Evolutionary conservation across 1,284 basidiomycete genomes (phyloP), one percentile per base, ranked within the genome.

Genomic region (Marasmius tenuissimus): DNA sequence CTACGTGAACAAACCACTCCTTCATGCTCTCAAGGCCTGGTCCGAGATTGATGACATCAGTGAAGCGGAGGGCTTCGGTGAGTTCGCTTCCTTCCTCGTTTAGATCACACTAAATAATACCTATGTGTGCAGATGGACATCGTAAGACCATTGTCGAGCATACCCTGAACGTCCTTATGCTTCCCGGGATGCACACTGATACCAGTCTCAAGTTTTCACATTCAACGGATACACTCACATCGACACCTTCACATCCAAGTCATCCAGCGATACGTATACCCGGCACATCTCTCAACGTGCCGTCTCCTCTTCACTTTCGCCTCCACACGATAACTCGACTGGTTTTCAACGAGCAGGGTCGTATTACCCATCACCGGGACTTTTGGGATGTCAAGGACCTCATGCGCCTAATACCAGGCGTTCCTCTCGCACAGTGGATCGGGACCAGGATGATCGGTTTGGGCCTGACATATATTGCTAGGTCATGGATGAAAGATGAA

Each of bases 31-130:
- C 57, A 81, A 83, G 37, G 80, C 87, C 53, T 91, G 90, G 90
- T 86, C 84, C 10, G 89, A 92, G 66, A 77, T 91, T 49, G 83
- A 83, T 38, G 89, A 91, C 65, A 78, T 91, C 55, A 87, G 82
- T 67, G 89, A 92, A 72, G 87, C 81, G 68, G 89, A 91, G 68
- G 88, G 84, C 64, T 91, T 92, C 67, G 89, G 89, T 91, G 71
- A 68, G 86, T 79, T 14, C 33, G 51, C 33, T 33, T 47, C 48
- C 22, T 40, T 47, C 16, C 56, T 51, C 42, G 42, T 63, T 14
- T 58, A 45, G 8, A 27, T 16, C 16, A 57, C 8, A n/a, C 34
- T 27, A 22, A 14, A 47, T 65, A 54, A 62, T 38, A 63, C 45
- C 20, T 48, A 10, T 38, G 48, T 62, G 55, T 4, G 34, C 65